These are phyloP conservation scores for Acacia concinna DNA, from an alignment of 331 rosid species.

Conservation along the genomic window DNA sequence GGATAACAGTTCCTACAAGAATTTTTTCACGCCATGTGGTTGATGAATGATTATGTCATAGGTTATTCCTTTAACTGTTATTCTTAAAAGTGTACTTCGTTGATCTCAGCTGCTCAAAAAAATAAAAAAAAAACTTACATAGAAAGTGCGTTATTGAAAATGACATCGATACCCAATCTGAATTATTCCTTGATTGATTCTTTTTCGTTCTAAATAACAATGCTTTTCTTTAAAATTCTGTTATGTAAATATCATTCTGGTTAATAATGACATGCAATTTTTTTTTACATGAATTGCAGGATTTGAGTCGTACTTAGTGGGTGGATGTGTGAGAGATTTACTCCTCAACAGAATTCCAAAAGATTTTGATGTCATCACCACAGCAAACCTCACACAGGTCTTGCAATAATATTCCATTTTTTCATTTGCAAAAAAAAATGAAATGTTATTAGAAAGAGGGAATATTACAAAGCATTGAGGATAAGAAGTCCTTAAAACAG, in stretches of 20 bases:
- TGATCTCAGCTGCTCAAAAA: conserved; percentile 12
- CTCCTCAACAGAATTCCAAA: conserved; percentile 71
- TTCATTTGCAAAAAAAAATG: background rate
- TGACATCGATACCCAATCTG: background rate
- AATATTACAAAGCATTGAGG: background rate
- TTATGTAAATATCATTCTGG: conserved; percentile 16
- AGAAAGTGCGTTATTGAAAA: background rate
- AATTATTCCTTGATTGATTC: background rate
- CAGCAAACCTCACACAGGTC: conserved; percentile 80
- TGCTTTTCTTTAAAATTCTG: background rate
- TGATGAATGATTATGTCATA: conserved; percentile 6
- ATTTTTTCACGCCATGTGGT: background rate
- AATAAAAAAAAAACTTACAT: background rate
- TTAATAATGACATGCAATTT: conserved; percentile 24
- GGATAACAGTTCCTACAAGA: background rate
- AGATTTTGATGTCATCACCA: conserved; percentile 91
- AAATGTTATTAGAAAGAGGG: background rate
- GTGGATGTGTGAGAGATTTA: conserved; percentile 96
- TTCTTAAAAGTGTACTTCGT: background rate
- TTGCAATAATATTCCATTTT: background rate
- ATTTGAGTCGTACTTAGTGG: conserved; percentile 84
- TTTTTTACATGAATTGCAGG: conserved; percentile 47
- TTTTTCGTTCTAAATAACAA: conserved; percentile 7
- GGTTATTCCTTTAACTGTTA: conserved; percentile 3
- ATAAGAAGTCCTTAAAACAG: background rate